Base-by-base conservation (phyloP, 495 filamentous ascomycete species). In the Penicillium steckii region DNA sequence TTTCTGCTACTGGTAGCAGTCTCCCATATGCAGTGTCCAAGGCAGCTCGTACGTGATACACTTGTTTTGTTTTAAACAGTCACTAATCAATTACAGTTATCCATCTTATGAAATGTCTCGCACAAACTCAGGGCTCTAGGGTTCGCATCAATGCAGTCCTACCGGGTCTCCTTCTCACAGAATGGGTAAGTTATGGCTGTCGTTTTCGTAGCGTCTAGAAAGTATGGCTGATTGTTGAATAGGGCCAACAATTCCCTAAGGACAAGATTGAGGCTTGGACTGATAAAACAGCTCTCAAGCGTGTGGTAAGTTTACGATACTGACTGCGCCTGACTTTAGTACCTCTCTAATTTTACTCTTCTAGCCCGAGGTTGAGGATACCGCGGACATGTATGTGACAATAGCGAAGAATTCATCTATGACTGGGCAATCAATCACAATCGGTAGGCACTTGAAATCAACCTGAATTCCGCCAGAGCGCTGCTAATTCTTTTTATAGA, bases 71-170 rank as follows among this genome's bases (percentile, higher is more conserved):
- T 29, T 38, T 24, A 22, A 21, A 18, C 17, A 13, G 8, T 49
- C 7, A 9, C 25, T 54, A 6, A 61, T 60, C 17, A 56, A 4
- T 25, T 44, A 22, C 44, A 72, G 81, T 80, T 21, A 60, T 91
- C 38, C 87, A 90, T 55, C 67, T 90, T 35, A 85, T 90, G 78
- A 86, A 85, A 53, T 86, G 85, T 55, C 74, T 90, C n/a, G 87
- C 86, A 1, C 70, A 71, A 45, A 83, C 75, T 1, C 84, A 88
- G 55, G 87, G 86, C 1, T 69, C 77, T 5, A 88, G 88, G 55
- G 66, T 85, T 13, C 72, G 87, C 15, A 70, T 87, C 23, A 89
- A 90, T 63, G 85, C 86, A 25, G 77, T 87, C 0, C 65, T 85
- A 40, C 87, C 87, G 3, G 85, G 86, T 10, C 68, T 89, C 25